phyloP scores from a whole-genome alignment of 2,329 filamentous ascomycete genomes.

The Fusarium proliferatum region DNA sequence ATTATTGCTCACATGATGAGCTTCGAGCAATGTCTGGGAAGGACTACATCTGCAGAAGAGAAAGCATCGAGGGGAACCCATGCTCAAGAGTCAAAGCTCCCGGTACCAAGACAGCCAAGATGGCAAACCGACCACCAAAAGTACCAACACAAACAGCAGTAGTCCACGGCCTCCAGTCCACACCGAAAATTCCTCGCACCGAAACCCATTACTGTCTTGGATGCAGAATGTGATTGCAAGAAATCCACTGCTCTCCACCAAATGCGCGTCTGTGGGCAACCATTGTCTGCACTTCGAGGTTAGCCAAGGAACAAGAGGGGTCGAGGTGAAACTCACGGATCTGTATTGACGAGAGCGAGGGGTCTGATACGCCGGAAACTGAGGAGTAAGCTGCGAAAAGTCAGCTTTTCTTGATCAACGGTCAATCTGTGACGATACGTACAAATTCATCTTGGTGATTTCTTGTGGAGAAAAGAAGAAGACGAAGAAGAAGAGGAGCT shows the following conservation, averaged over 20 bases:
- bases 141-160: neutral
- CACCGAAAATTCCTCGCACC: neutral
- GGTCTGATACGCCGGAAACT: neutral
- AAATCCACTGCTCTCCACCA: neutral
- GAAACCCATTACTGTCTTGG: neutral
- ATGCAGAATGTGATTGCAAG: neutral
- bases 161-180: neutral
- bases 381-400: neutral
- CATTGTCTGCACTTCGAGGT: neutral
- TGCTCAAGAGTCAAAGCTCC: neutral
- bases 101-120: neutral
- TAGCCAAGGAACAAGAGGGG: neutral
- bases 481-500: neutral
- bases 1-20: neutral
- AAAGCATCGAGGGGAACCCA: too few relatives aligned
- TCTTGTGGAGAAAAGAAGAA: neutral
- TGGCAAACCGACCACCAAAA: neutral
- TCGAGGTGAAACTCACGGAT: neutral
- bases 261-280: neutral
- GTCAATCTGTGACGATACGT: neutral
- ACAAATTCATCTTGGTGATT: neutral
- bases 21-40: rapidly evolving
- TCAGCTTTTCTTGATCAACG: neutral
- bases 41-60: neutral
- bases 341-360: neutral